These are phyloP conservation scores for Debaryomyces psychrophilus DNA, from an alignment of 1,139 yeast genomes.

Conservation along the genomic window DNA sequence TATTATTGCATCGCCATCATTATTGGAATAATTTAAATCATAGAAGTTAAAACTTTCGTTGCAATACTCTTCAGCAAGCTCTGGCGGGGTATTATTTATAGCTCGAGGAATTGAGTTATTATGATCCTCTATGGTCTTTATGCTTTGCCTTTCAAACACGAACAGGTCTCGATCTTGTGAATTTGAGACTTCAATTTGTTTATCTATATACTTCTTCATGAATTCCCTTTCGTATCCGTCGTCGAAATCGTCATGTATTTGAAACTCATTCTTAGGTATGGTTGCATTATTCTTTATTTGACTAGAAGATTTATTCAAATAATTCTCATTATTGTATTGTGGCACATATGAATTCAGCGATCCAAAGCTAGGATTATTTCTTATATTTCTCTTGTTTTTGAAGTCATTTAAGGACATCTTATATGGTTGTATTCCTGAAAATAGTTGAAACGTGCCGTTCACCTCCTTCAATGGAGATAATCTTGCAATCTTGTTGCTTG, in stretches of 20 bases:
- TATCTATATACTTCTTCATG: slow-evolving; percentile 15
- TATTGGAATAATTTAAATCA: slow-evolving; percentile 11
- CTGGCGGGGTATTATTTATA: slow-evolving; percentile 13
- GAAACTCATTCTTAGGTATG: slow-evolving; percentile 5
- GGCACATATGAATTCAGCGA: neutral
- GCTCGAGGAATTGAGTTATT: neutral
- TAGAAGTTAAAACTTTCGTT: slow-evolving; percentile 13
- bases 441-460: slow-evolving; percentile 1
- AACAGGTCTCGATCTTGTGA: neutral
- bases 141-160: neutral
- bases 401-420: slow-evolving; percentile 1
- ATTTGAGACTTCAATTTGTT: neutral
- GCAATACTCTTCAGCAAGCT: slow-evolving; percentile 12
- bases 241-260: slow-evolving; percentile 26
- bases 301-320: neutral
- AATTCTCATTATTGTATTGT: slow-evolving; percentile 9
- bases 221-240: slow-evolving; percentile 33
- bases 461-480: slow-evolving; percentile 1
- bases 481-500: slow-evolving; percentile 8
- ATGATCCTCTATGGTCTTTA: neutral
- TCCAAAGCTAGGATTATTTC: neutral
- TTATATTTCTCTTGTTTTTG: neutral
- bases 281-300: slow-evolving; percentile 1
- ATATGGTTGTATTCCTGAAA: slow-evolving; percentile 8
- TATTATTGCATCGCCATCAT: slow-evolving; percentile 11